Base-by-base conservation (phyloP, 768 basidiomycete species). In the Trametes cingulata region DNA sequence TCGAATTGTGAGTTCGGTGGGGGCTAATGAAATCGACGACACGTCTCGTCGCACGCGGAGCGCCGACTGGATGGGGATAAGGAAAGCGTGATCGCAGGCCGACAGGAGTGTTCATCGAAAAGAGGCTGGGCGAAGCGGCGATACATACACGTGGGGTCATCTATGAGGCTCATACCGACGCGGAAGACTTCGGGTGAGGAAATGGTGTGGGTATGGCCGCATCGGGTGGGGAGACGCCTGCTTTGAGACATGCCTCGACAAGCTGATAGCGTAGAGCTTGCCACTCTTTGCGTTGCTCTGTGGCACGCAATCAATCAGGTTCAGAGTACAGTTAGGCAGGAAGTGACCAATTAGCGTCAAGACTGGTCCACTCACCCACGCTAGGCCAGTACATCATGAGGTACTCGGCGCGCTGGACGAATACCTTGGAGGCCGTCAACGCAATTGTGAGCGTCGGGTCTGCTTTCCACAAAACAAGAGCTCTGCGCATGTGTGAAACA, bases 301-400 rank as follows among this genome's bases (percentile, higher is more conserved):
- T 13, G 24, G 19, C 10, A 40, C 4, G 22, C 7, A 51, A 17
- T n/a, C n/a, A n/a, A n/a, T n/a, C n/a, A n/a, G n/a, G n/a, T n/a
- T n/a, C n/a, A n/a, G n/a, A n/a, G n/a, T n/a, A n/a, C n/a, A n/a
- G n/a, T n/a, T n/a, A 45, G 42, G 2, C n/a, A 20, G 22, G 19
- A n/a, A 12, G 19, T 22, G 20, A 43, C n/a, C 12, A 22, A 17
- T 2, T 33, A 12, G 9, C 33, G 10, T 17, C 29, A 19, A 2
- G 19, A 36, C 6, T 20, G 14, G 1, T 19, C 3, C 2, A 70
- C 75, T 65, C 67, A 87, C 86, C 82, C 56, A 74, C 63, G 68
- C 85, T 87, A 0, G 88, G 87, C 86, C 86, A 88, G 50, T 87
- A 67, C 13, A 78, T 76, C 47, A 81, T 80, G 60, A 88, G 68